These are phyloP conservation scores for Cucurbita pepo DNA, from an alignment of 306 rosid species.

Conservation along the genomic window DNA sequence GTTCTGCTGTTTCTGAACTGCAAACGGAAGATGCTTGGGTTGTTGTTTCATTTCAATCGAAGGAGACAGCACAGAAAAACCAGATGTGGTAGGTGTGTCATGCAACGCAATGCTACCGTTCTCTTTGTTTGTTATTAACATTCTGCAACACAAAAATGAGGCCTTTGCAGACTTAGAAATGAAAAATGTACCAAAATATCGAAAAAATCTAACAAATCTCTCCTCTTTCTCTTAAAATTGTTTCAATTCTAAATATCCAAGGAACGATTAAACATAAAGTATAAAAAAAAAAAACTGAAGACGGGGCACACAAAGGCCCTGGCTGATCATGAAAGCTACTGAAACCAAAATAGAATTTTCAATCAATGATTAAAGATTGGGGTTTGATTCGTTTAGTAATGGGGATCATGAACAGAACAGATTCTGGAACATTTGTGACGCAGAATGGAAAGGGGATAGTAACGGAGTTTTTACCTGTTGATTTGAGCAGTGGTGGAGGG, in stretches of 20 bases:
- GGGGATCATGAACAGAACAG: background rate
- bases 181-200: background rate
- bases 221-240: background rate
- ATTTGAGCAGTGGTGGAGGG: slow-evolving; percentile 27
- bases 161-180: background rate
- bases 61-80: slow-evolving; percentile 45
- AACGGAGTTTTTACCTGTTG: slow-evolving; percentile 31
- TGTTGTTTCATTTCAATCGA: slow-evolving; percentile 29
- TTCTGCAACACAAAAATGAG: slow-evolving; percentile 20
- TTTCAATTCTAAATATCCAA: background rate
- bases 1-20: slow-evolving; percentile 30
- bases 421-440: background rate
- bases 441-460: background rate
- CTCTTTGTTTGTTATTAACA: slow-evolving; percentile 43
- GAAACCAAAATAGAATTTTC: background rate
- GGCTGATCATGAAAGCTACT: background rate
- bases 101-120: slow-evolving; percentile 31
- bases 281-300: background rate
- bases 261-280: background rate
- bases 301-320: background rate
- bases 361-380: background rate
- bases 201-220: background rate
- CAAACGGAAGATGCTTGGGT: slow-evolving; percentile 24
- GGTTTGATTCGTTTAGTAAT: background rate
- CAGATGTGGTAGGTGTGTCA: slow-evolving; percentile 13